These are phyloP conservation scores for Salix dunnii DNA, from an alignment of 345 rosid species.

Conservation along the genomic window DNA sequence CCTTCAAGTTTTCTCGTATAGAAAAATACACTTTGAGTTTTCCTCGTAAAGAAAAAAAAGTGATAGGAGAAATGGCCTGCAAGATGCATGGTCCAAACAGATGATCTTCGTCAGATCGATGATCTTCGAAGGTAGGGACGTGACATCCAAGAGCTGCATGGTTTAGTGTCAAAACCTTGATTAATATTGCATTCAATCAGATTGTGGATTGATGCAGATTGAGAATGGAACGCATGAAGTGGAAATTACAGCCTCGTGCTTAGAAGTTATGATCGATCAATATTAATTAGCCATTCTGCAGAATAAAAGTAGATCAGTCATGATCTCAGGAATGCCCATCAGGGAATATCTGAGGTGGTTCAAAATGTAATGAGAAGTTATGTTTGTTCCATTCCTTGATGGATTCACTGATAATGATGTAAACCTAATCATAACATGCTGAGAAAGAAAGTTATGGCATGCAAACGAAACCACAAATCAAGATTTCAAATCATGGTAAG, in stretches of 20 bases:
- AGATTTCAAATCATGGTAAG: conserved; percentile 8
- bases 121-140: too few species aligned
- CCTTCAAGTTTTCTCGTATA: too few species aligned
- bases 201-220: background rate
- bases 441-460: conserved; percentile 15
- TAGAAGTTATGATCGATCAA: background rate
- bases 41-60: too few species aligned
- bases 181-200: background rate
- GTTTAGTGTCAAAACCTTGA: background rate
- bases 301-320: conserved; percentile 8
- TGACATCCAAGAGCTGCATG: background rate
- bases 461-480: conserved; percentile 18
- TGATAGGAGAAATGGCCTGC: background rate
- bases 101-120: too few species aligned
- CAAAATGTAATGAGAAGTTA: conserved; percentile 9
- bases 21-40: too few species aligned
- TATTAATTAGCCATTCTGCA: background rate
- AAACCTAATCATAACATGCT: conserved; percentile 15
- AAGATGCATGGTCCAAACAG: background rate
- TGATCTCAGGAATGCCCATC: background rate
- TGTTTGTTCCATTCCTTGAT: background rate
- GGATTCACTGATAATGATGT: conserved; percentile 9
- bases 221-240: background rate
- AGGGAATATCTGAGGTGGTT: background rate
- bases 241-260: background rate